Evolutionary conservation across 345 rosid genomes (phyloP).

Genomic region (Geranium rotundifolium): DNA sequence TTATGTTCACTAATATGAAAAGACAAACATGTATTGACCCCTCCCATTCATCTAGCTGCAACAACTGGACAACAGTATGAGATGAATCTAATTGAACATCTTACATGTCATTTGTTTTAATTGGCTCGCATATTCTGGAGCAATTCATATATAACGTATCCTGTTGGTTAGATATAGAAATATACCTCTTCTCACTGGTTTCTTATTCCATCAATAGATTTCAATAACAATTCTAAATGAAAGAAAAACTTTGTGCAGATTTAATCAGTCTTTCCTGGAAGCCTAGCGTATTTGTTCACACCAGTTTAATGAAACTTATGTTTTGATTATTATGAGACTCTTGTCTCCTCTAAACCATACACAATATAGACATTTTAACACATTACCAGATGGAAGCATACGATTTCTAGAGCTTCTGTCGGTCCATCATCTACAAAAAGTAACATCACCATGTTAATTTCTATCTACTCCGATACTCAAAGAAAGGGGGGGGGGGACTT

Average conservation of each 20-base stretch:
- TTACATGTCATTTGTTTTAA: too few species aligned
- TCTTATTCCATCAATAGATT: neutral
- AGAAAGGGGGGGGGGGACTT: too few species aligned
- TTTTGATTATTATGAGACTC: neutral
- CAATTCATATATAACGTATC: too few species aligned
- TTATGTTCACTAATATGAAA: too few species aligned
- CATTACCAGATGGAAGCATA: conserved; percentile 78
- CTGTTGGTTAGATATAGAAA: too few species aligned
- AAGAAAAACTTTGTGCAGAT: neutral
- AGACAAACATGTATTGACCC: too few species aligned
- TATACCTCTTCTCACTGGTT: too few species aligned
- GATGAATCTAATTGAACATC: too few species aligned
- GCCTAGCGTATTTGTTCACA: neutral
- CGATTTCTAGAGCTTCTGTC: conserved; percentile 79
- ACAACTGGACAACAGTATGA: too few species aligned
- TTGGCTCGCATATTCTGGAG: too few species aligned
- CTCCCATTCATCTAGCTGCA: too few species aligned
- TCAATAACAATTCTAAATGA: neutral
- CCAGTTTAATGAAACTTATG: neutral
- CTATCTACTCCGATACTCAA: too few species aligned
- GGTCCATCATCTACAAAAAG: conserved; percentile 55
- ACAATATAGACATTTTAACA: neutral
- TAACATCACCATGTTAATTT: neutral
- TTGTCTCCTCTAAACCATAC: neutral
- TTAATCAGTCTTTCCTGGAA: neutral